A percentile compares a stretch with the other conserved stretches of the same genome.
These are phyloP conservation scores for Glycine tomentella DNA, from an alignment of 306 rosid species.

Conservation along the genomic window DNA sequence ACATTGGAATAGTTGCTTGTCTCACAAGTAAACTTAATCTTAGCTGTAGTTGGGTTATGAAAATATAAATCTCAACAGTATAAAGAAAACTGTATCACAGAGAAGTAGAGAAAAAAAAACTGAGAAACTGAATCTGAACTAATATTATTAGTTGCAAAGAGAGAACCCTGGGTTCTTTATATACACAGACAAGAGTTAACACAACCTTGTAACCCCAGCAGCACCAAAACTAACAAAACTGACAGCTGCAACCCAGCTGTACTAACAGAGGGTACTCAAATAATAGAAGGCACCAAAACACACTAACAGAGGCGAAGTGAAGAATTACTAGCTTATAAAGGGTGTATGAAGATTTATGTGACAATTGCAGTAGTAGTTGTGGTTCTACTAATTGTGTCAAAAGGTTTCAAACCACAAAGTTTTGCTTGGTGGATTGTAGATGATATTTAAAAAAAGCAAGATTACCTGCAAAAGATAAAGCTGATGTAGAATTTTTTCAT, in stretches of 20 bases:
- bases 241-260: not conserved
- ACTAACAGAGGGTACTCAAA: not conserved
- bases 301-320: too few relatives aligned
- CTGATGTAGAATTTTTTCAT: too few relatives aligned
- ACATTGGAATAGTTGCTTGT: constrained; percentile 7
- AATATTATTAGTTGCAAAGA: not conserved
- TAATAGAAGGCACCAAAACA: not conserved
- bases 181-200: not conserved
- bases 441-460: too few relatives aligned
- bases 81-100: not conserved
- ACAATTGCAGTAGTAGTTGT: too few relatives aligned
- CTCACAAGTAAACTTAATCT: constrained; percentile 9
- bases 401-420: too few relatives aligned
- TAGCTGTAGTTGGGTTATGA: constrained; percentile 2
- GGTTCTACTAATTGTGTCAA: too few relatives aligned
- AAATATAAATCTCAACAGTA: not conserved
- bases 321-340: too few relatives aligned
- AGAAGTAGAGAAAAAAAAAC: not conserved
- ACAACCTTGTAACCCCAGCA: not conserved
- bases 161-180: not conserved
- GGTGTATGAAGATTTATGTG: too few relatives aligned
- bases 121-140: not conserved
- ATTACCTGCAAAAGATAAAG: too few relatives aligned
- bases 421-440: too few relatives aligned
- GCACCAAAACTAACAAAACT: not conserved